A percentile compares a stretch with the other conserved stretches of the same genome.
Evolutionary conservation across 1,284 basidiomycete genomes (phyloP).

Genomic region (Ustilago hordei): DNA sequence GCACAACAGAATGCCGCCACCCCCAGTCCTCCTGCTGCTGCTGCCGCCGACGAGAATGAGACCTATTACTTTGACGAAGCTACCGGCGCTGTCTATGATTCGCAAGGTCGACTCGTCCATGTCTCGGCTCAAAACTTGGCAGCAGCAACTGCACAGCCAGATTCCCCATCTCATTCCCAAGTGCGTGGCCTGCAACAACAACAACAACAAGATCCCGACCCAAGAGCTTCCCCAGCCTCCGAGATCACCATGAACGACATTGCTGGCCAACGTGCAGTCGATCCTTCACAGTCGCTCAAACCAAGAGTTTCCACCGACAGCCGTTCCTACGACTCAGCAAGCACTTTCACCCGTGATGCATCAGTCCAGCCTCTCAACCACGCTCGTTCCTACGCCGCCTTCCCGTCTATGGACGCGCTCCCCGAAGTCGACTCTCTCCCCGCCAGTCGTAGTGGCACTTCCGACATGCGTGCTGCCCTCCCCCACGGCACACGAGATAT

Average conservation of each 20-base stretch:
- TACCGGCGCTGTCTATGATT: constrained; percentile 64
- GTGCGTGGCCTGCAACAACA: constrained; percentile 7
- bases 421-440: constrained; percentile 52
- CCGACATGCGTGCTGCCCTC: constrained; percentile 28
- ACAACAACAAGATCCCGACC: constrained; percentile 2
- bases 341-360: constrained; percentile 36
- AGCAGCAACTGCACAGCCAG: neutral
- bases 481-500: constrained; percentile 41
- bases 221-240: constrained; percentile 16
- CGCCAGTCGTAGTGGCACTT: constrained; percentile 43
- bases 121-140: constrained; percentile 39
- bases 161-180: constrained; percentile 10
- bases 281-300: constrained; percentile 20
- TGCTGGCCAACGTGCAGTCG: constrained; percentile 9
- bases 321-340: constrained; percentile 46
- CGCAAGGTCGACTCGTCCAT: constrained; percentile 57
- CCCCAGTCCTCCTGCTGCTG: neutral
- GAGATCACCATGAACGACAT: constrained; percentile 31
- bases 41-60: constrained; percentile 36
- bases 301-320: constrained; percentile 37
- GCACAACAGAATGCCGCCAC: constrained; percentile 16
- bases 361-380: constrained; percentile 39
- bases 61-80: constrained; percentile 65
- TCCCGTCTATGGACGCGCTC: constrained; percentile 51
- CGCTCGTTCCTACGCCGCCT: constrained; percentile 47